A percentile compares a stretch with the other conserved stretches of the same genome.
Evolutionary conservation across 208 protist genomes (phyloP).

Genomic region (Acanthamoeba royreba): DNA sequence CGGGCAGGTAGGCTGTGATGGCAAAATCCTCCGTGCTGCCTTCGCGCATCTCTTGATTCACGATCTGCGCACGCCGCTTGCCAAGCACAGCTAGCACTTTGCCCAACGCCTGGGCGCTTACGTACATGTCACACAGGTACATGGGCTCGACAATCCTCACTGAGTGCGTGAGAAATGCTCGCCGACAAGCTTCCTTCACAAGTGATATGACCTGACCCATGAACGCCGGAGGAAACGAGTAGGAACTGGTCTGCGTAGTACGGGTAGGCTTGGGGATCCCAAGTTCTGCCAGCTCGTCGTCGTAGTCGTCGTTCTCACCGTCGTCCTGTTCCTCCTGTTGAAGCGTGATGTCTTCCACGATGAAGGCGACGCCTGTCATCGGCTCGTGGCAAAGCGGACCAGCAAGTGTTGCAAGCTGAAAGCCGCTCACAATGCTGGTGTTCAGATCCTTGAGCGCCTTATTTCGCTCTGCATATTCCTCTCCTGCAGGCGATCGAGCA

Average conservation of each 20-base stretch:
- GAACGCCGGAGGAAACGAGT: neutral
- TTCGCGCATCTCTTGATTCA: conserved; percentile 95
- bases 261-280: neutral
- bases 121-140: conserved; percentile 60
- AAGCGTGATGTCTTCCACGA: conserved; percentile 30
- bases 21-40: conserved; percentile 92
- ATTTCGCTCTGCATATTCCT: neutral
- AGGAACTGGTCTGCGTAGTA: neutral
- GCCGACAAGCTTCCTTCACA: neutral
- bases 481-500: neutral
- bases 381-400: conserved; percentile 98
- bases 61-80: conserved; percentile 77
- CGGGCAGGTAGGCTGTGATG: conserved; percentile 93
- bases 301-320: neutral
- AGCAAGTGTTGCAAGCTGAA: conserved; percentile 90
- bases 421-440: conserved; percentile 89
- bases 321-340: neutral
- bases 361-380: conserved; percentile 87
- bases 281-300: neutral
- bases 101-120: conserved; percentile 79
- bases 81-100: conserved; percentile 72
- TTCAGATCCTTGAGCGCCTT: neutral
- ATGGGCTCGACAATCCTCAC: conserved; percentile 18
- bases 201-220: neutral
- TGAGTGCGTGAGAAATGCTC: neutral